These are phyloP conservation scores for Phytophthora pini DNA, from an alignment of 352 stramenopile genomes.

Conservation along the genomic window DNA sequence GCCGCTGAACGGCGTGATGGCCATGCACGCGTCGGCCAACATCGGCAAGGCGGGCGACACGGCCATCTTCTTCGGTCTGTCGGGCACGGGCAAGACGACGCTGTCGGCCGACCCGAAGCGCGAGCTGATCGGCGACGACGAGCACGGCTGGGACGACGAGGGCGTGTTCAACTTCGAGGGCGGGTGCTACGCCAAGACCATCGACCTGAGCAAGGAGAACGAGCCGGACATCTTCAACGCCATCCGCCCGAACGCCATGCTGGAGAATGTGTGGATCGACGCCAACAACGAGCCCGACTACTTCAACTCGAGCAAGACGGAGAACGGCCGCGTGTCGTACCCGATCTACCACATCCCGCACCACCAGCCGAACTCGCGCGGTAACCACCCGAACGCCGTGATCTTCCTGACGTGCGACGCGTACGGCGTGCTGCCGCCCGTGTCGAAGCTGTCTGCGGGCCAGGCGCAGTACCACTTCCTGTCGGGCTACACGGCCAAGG, in stretches of 20 bases:
- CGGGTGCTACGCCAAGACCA: constrained; percentile 99
- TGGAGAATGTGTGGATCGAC: constrained; percentile 96
- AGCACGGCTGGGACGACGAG: constrained; percentile 98
- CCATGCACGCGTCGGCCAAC: constrained; percentile 99
- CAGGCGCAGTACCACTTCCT: constrained; percentile 99
- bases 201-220: constrained; percentile 95
- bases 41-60: constrained; percentile 96
- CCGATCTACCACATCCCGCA: constrained; percentile 98
- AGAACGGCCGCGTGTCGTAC: constrained; percentile 92
- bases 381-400: constrained; percentile 95
- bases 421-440: constrained; percentile 97
- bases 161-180: constrained; percentile 99
- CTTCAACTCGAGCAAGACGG: constrained; percentile 79
- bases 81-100: constrained; percentile 91
- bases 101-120: constrained; percentile 91
- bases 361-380: constrained; percentile 87
- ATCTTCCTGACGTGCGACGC: constrained; percentile 99
- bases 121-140: constrained; percentile 82
- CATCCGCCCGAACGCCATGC: constrained; percentile 96
- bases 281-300: constrained; percentile 92
- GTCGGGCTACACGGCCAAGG: constrained; percentile 98
- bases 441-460: constrained; percentile 93
- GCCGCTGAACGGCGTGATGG: constrained; percentile 94
- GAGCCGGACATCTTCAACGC: constrained; percentile 98
- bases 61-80: constrained; percentile 98